Base-by-base conservation (phyloP, 106 monocot species). In the Posidonia australis region DNA sequence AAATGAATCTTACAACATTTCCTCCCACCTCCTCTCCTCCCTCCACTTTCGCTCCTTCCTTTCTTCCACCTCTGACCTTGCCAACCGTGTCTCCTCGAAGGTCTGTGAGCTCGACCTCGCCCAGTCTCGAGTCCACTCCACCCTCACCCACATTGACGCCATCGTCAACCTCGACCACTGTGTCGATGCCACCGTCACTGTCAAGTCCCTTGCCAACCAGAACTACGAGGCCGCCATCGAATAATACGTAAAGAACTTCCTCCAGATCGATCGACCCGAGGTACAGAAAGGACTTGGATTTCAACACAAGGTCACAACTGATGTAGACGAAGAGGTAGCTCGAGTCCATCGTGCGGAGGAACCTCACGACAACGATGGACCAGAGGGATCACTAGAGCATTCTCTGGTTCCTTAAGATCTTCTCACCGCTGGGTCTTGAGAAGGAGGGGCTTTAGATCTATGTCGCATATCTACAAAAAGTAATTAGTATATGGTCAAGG, bases 371-470 rank as follows among this genome's bases (percentile, higher is more conserved):
- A 0, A 82, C 91, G 41, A 76, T 91, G 51, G 98, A 98, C 53
- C 60, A 70, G 21, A 71, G 81, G 45, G 88, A 98, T 18, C 91
- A 91, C 54, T 60, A 69, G 11, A 53, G 77, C 14, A 83, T 98
- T 63, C 81, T 98, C 62, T 78, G 81, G 43, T 82, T 84, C 41
- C 72, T 98, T 29, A 74, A 77, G 43, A 85, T 85, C 41, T 92
- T 91, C 72, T 76, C 87, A 18, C 77, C 78, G 0, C 63, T 98
- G 16, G 87, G 83, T 18, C 77, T 98, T 14, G 78, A 85, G 27
- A 81, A 91, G 28, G 98, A 98, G 54, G 98, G 87, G 1, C 72
- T 98, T 46, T 87, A 85, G 81, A 79, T 78, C 71, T 98, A 85
- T 60, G 91, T 98, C 25, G 46, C 77, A 45, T 98, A 91, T 57